phyloP scores from a whole-genome alignment of 2,329 filamentous ascomycete species.

The Beauveria asiatica region DNA sequence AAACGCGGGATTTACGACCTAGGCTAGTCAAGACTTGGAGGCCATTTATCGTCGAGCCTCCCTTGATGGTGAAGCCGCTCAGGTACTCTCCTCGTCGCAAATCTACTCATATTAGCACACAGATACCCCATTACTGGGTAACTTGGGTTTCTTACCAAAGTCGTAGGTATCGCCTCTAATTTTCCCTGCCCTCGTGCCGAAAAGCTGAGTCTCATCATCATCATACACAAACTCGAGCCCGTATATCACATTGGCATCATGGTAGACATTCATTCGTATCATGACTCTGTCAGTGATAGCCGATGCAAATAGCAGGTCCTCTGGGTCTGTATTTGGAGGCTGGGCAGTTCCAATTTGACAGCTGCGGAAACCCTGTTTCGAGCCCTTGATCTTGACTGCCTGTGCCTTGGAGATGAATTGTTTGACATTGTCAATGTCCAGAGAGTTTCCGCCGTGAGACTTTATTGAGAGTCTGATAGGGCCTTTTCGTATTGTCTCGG shows the following conservation, averaged over 20 bases:
- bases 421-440: constrained; percentile 70
- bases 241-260: constrained; percentile 61
- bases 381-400: constrained; percentile 62
- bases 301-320: constrained; percentile 69
- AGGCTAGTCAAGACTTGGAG: constrained; percentile 83
- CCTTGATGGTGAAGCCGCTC: constrained; percentile 75
- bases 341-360: constrained; percentile 64
- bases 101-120: constrained; percentile 43
- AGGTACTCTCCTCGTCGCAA: constrained; percentile 78
- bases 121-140: background rate
- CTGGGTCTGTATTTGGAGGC: constrained; percentile 59
- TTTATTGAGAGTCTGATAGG: constrained; percentile 66
- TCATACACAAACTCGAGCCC: constrained; percentile 93
- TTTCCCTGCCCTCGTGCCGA: constrained; percentile 72
- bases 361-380: constrained; percentile 65
- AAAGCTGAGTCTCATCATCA: constrained; percentile 72
- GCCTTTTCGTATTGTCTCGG: constrained; percentile 62
- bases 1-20: constrained; percentile 77
- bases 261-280: constrained; percentile 65
- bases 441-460: constrained; percentile 64
- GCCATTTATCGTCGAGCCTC: constrained; percentile 77
- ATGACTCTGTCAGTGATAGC: constrained; percentile 62
- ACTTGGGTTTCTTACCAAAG: constrained; percentile 49
- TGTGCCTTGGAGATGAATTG: constrained; percentile 63
- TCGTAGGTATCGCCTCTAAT: constrained; percentile 65